Base-by-base conservation (phyloP, 2,329 filamentous ascomycete genomes). In the Penicillium palitans region DNA sequence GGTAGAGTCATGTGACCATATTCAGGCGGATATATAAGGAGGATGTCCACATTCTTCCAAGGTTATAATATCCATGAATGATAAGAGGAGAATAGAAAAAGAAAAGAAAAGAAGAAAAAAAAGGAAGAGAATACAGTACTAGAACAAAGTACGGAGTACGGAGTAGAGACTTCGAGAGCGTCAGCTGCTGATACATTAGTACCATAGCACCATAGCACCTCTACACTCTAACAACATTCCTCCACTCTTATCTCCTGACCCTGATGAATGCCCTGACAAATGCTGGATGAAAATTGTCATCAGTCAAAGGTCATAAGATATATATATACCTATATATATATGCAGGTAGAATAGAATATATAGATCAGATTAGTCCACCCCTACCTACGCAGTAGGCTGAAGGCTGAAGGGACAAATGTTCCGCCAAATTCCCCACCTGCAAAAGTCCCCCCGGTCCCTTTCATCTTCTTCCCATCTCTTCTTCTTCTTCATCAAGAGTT, bases 361-460 rank as follows among this genome's bases (percentile, higher is more conserved):
- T 33, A 33, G 31, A 33, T 31, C 44, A 19, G n/a, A 46, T 41
- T 7, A 12, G 6, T 17, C 21, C n/a, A 35, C 33, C 31, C 31
- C 31, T 6, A 25, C 35, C 35, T 25, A 25, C 25, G 7, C 25
- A 5, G 7, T 25, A 29, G 8, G 8, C 2, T 29, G 25, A 9
- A 40, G 9, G n/a, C 39, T 21, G 25, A 33, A 31, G 29, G 45
- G 45, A 35, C 29, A 35, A 24, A 24, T 35, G 45, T 48, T 35
- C 29, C 45, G 29, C 13, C 21, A 45, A 31, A 35, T 52, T 56
- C 54, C 54, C 54, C 54, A 56, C 53, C 39, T 55, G n/a, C 53
- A 45, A 56, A 56, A 52, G 54, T 56, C 47, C 54, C 29, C 33
- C 35, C 17, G 35, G n/a, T 50, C 31, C 27, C 29, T 29, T 44